Evolutionary conservation across 257 asterid species (phyloP).

Genomic region (Solanum arcanum): DNA sequence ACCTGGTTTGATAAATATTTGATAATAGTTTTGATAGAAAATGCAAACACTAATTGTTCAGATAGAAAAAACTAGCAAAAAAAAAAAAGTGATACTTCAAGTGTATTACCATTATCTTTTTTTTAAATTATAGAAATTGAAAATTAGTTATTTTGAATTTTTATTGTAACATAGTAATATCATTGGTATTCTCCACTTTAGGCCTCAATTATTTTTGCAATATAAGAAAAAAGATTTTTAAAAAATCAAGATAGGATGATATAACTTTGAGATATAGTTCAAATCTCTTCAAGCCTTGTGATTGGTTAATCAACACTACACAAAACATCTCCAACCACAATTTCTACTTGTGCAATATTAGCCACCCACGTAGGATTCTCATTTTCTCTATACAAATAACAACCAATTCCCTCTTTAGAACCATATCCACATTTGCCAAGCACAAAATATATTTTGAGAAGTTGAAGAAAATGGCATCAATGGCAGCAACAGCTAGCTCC

Average conservation of each 20-base stretch:
- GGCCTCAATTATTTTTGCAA: background rate
- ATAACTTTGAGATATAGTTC: constrained; percentile 24
- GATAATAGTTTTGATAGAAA: background rate
- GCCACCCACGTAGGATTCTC: constrained; percentile 29
- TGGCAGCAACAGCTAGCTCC: constrained; percentile 61
- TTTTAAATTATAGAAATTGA: background rate
- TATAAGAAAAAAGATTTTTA: background rate
- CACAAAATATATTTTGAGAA: background rate
- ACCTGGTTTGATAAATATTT: background rate
- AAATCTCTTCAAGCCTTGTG: constrained; percentile 24
- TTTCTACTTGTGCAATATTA: constrained; percentile 16
- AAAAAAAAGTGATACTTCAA: background rate
- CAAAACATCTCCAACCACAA: constrained; percentile 34
- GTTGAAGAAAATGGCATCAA: constrained; percentile 29
- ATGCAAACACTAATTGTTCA: too few relatives aligned
- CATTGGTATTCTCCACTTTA: background rate
- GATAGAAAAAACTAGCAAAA: background rate
- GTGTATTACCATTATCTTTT: background rate
- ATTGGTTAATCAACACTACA: constrained; percentile 25
- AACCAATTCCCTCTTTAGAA: background rate
- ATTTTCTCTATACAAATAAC: background rate
- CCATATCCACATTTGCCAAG: background rate
- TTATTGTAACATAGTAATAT: background rate
- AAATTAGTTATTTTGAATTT: background rate
- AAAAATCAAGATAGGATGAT: constrained; percentile 32